Conservation (phyloP, 2,329 filamentous ascomycete genomes). For the Hymenotorrendiella dingleyae region DNA sequence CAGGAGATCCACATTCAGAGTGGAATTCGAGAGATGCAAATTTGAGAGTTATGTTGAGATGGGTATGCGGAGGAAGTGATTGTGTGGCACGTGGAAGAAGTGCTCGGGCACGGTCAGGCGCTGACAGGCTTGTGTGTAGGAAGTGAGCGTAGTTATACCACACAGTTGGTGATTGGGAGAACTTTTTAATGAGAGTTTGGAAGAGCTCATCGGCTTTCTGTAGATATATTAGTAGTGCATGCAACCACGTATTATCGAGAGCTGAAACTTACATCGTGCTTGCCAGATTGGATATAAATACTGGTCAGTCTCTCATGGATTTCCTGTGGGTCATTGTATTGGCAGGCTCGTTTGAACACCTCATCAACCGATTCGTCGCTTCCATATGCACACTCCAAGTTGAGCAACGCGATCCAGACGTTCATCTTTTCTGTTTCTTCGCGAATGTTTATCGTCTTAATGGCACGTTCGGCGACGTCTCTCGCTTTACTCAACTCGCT, state of each 20-base stretch:
- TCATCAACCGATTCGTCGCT: constrained; percentile 76
- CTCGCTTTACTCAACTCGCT: constrained; percentile 84
- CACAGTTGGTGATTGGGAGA: constrained; percentile 69
- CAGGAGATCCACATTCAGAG: constrained; percentile 72
- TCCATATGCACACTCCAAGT: constrained; percentile 88
- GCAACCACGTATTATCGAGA: background rate
- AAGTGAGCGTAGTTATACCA: constrained; percentile 96
- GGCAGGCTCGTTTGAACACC: constrained; percentile 85
- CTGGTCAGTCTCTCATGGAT: constrained; percentile 85
- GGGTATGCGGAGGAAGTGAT: constrained; percentile 60
- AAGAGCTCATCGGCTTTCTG: constrained; percentile 88
- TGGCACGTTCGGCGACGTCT: constrained; percentile 82
- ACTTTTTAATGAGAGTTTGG: constrained; percentile 81
- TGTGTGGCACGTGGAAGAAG: constrained; percentile 81
- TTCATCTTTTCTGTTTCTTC: constrained; percentile 92
- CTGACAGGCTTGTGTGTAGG: constrained; percentile 67
- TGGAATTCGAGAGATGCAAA: constrained; percentile 92
- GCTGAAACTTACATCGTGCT: constrained; percentile 61
- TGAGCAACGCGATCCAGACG: constrained; percentile 90
- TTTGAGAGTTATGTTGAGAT: constrained; percentile 72
- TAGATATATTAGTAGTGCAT: constrained; percentile 25
- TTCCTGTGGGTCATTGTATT: constrained; percentile 88
- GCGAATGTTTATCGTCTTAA: constrained; percentile 84
- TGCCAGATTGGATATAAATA: constrained; percentile 90
- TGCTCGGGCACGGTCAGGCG: constrained; percentile 68